Percentiles rank a stretch among this genome's conserved stretches.
Conservation (phyloP, 2,329 filamentous ascomycete genomes). For the Talaromyces sp. region DNA sequence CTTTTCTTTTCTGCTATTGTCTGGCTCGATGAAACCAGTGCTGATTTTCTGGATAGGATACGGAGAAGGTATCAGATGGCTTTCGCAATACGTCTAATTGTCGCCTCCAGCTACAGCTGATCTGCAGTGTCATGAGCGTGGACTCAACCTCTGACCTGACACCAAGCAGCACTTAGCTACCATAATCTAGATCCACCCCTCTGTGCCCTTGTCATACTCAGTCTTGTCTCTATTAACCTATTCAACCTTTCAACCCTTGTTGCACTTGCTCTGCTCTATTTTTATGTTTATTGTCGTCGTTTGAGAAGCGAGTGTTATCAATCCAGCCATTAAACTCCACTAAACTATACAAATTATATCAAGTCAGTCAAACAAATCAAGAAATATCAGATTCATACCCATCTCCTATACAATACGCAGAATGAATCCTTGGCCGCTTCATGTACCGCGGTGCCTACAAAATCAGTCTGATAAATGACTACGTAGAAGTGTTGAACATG, state of each 20-base stretch:
- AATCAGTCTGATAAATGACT: too few species aligned
- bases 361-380: neutral
- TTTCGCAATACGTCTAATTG: conserved; percentile 80
- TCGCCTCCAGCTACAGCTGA: neutral
- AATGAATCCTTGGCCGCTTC: neutral
- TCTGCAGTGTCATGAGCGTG: neutral
- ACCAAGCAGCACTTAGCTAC: neutral
- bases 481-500: too few species aligned
- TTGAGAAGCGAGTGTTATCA: conserved; percentile 4
- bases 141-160: neutral
- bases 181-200: neutral
- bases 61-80: conserved; percentile 85
- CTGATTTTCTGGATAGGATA: conserved; percentile 55
- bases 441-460: neutral
- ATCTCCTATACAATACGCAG: neutral
- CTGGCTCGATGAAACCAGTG: neutral
- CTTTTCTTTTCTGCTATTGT: neutral
- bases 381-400: neutral
- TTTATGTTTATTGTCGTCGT: neutral
- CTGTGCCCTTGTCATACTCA: neutral
- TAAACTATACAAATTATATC: too few species aligned
- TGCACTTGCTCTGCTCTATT: neutral
- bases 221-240: neutral
- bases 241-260: neutral
- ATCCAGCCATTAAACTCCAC: neutral